Conservation (phyloP, 257 asterid genomes). For the Penstemon davidsonii region DNA sequence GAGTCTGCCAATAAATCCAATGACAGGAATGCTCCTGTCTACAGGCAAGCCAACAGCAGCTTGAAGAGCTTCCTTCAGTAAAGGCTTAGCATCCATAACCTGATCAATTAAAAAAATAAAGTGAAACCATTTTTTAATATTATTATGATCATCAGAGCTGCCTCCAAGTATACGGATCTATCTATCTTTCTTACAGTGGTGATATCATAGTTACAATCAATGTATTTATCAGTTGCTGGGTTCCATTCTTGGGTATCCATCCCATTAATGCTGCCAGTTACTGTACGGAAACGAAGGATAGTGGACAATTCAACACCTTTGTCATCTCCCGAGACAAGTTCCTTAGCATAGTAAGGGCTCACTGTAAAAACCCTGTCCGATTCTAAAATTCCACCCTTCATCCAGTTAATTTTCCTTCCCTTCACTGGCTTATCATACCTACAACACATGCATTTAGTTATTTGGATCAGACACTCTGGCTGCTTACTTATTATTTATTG, state of each 20-base stretch:
- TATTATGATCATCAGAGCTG: too few relatives aligned
- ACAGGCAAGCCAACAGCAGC: constrained; percentile 91
- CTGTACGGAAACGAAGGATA: constrained; percentile 43
- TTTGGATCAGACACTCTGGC: not conserved
- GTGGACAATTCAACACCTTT: constrained; percentile 89
- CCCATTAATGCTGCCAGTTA: constrained; percentile 79
- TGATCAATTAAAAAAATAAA: constrained; percentile 23
- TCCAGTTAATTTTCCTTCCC: constrained; percentile 96
- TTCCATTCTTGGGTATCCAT: constrained; percentile 97
- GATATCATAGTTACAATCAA: constrained; percentile 64
- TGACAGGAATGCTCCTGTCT: constrained; percentile 69
- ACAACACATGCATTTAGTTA: constrained; percentile 24
- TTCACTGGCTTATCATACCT: constrained; percentile 76
- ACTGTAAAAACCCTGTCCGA: constrained; percentile 69
- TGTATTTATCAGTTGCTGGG: constrained; percentile 78
- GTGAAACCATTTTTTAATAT: too few relatives aligned
- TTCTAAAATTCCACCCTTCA: constrained; percentile 90
- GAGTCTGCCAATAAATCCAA: constrained; percentile 96
- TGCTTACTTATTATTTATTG: not conserved
- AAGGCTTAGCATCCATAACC: constrained; percentile 81
- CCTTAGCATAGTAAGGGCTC: constrained; percentile 87
- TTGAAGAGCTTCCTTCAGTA: constrained; percentile 92
- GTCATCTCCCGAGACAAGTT: constrained; percentile 68
- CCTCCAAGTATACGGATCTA: not conserved
- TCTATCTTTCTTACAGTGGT: constrained; percentile 51